A percentile compares a stretch with the other conserved stretches of the same genome.
phyloP scores from a whole-genome alignment of 768 basidiomycete genomes.

The Trametes cubensis region DNA sequence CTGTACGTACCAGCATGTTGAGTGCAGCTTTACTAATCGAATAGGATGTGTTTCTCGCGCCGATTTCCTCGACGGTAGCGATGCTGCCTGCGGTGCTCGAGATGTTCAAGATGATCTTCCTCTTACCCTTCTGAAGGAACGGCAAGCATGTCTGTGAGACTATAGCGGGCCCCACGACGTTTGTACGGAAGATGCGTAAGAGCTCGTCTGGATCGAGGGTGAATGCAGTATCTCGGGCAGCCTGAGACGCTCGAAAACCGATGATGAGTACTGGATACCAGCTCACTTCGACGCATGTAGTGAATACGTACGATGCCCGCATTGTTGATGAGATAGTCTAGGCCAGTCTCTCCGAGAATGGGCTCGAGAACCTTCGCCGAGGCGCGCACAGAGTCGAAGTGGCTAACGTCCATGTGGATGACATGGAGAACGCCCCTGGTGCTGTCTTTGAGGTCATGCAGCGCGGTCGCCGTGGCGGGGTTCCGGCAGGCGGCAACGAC shows the following conservation, averaged over 20 bases:
- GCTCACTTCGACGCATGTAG: conserved; percentile 15
- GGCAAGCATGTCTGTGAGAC: conserved; percentile 38
- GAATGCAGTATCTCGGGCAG: conserved; percentile 34
- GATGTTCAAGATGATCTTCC: conserved; percentile 40
- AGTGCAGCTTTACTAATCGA: conserved; percentile 41
- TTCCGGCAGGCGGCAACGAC: conserved; percentile 37
- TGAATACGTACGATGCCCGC: conserved; percentile 37
- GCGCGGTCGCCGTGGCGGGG: conserved; percentile 27
- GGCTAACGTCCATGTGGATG: conserved; percentile 35
- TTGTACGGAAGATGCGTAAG: conserved; percentile 32
- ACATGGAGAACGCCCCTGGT: conserved; percentile 37
- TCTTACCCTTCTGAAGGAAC: conserved; percentile 35
- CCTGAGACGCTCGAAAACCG: background rate
- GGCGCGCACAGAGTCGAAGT: conserved; percentile 31
- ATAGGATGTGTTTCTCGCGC: conserved; percentile 34
- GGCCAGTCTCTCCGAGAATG: conserved; percentile 34
- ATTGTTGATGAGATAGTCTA: conserved; percentile 46
- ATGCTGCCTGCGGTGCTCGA: conserved; percentile 38
- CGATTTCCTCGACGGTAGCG: conserved; percentile 30
- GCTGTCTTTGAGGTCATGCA: conserved; percentile 25
- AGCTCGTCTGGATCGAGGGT: conserved; percentile 32
- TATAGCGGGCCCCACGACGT: conserved; percentile 41
- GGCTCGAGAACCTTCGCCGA: conserved; percentile 29
- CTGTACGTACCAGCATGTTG: conserved; percentile 41
- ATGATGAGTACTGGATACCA: background rate